Evolutionary conservation across 495 filamentous ascomycete genomes (phyloP).

Genomic region (Penicillium herquei): DNA sequence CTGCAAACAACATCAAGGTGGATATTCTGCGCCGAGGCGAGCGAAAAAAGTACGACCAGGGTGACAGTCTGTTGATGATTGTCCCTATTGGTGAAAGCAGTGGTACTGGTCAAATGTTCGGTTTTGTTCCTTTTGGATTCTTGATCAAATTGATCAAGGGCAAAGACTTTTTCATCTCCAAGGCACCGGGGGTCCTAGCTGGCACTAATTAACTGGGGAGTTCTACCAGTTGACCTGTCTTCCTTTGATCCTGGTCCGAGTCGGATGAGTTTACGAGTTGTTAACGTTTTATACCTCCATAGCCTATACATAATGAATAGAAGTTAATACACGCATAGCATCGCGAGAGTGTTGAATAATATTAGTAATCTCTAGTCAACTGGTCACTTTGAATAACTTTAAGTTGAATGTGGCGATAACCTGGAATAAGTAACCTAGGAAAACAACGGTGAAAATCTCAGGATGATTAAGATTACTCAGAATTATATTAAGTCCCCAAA

Average conservation of each 20-base stretch:
- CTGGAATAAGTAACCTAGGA: too few species aligned
- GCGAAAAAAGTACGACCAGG: slow-evolving; percentile 24
- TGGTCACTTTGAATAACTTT: too few species aligned
- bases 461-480: too few species aligned
- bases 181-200: slow-evolving; percentile 18
- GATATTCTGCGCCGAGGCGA: slow-evolving; percentile 26
- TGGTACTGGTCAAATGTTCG: slow-evolving; percentile 52
- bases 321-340: not conserved
- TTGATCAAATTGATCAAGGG: slow-evolving; percentile 50
- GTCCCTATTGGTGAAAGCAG: slow-evolving; percentile 44
- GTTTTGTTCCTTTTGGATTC: slow-evolving; percentile 39
- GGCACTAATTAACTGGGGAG: slow-evolving; percentile 11
- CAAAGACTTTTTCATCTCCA: slow-evolving; percentile 35
- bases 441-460: too few species aligned
- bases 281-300: slow-evolving; percentile 1
- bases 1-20: slow-evolving; percentile 32
- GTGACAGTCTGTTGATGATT: slow-evolving; percentile 29
- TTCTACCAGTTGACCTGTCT: not conserved
- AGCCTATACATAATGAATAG: not conserved
- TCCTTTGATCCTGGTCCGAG: not conserved
- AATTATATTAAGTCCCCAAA: too few species aligned
- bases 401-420: too few species aligned
- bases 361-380: too few species aligned
- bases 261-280: not conserved
- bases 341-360: too few species aligned